Base-by-base conservation (phyloP, 164 flowering plant genomes). In the Chimonanthus salicifolius region DNA sequence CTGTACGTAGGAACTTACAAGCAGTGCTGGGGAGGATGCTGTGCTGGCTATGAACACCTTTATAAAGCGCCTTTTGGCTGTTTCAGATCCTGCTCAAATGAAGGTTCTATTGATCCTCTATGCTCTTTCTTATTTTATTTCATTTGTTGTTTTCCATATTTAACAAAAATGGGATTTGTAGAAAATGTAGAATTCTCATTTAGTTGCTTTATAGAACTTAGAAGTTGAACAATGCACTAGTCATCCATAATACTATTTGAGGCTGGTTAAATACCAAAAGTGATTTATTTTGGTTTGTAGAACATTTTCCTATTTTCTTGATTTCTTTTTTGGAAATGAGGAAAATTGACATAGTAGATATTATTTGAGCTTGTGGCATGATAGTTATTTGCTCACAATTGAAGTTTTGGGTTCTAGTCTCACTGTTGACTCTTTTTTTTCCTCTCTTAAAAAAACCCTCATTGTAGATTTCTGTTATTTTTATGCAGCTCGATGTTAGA, bases 21-120 rank as follows among this genome's bases (percentile, higher is more conserved):
- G 88, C 79, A 90, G 83, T 78, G 99, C 96, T 75, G 99, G 99
- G 9, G 98, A 93, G 79, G 99, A 95, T 89, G 99, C 78, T 69
- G 88, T 92, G 72, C 67, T 92, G 75, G 98, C 97, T 18, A 95
- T 95, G 94, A 88, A 93, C 77, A 89, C 97, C 67, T 95, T 95
- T 81, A 93, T 93, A 79, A 93, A 92, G 85, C 94, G 98, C 49
- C 88, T 93, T 67, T 78, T 95, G 74, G 90, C 88, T 68, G 94
- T 88, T 76, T 84, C 96, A 63, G 99, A 93, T 83, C 91, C 97
- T 74, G 78, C 72, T 64, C 87, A 89, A 81, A 91, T 92, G 94
- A 95, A 95, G 98, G 99, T 93, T 72, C 45, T 18, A 20, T 70
- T 72, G 7, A 48, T 43, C 69, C 50, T 47, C 43, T 21, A 5